Base-by-base conservation (phyloP, 257 asterid species). In the Buddleja alternifolia region DNA sequence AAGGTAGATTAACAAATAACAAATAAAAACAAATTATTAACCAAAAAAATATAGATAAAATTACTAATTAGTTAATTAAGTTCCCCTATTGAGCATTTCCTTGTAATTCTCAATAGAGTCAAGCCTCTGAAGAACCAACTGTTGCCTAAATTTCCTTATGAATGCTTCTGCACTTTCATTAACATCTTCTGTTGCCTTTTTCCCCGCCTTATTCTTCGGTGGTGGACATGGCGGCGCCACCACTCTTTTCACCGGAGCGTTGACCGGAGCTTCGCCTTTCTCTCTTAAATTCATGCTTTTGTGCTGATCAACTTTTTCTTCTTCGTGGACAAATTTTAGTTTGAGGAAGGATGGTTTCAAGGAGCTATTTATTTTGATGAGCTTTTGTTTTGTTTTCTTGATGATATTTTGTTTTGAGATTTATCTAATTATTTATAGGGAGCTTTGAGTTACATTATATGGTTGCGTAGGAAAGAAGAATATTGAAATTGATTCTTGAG, bases 81-180 rank as follows among this genome's bases (percentile, higher is more conserved):
- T 79, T 24, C 87, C 88, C 50, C 95, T 88, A 39, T 77, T 71
- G 14, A 90, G 92, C 97, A 90, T 88, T 58, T 86, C 77, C 60
- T 90, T 65, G 57, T 85, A 88, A 73, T 88, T 83, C 77, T 88
- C 96, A 14, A 90, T 82, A 16, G 97, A 90, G 77, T 88, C 87
- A 0, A 90, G 77, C 87, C 97, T 86, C 73, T 86, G 96, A 20
- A 88, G 85, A 36, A 75, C 71, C 52, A 90, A 23, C 34, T 90
- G 92, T 58, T 86, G 75, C 82, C 77, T 86, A 47, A 90, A 88
- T 60, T 84, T 90, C 56, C 60, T 81, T 23, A 90, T 90, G 77
- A 90, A 88, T 0, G 83, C 89, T 17, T 90, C 97, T 14, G 96
- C 97, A 36, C 90, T 84, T 50, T 77, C 76, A 46, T 90, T 82